phyloP scores from a whole-genome alignment of 2,329 filamentous ascomycete genomes.

The Sphaerulina vaccinii region DNA sequence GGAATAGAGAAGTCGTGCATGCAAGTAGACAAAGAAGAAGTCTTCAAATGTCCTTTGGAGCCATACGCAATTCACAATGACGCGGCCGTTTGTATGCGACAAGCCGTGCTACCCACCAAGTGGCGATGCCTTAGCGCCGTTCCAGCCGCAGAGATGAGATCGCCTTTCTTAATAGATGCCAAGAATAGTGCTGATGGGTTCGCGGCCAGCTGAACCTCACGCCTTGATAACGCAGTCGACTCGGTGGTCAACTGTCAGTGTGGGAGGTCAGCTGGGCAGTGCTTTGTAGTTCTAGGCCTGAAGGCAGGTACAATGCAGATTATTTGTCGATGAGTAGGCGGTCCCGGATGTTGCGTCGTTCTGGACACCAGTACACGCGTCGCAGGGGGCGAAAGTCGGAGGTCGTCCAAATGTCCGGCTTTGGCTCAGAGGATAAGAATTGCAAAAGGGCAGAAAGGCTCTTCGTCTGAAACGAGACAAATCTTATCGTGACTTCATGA shows the following conservation, averaged over 20 bases:
- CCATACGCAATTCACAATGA: conserved; percentile 11
- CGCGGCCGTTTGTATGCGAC: conserved; percentile 9
- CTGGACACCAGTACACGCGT: background rate
- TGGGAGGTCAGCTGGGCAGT: too few relatives aligned
- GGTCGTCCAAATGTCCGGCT: background rate
- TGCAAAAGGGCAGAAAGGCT: background rate
- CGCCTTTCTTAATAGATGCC: background rate
- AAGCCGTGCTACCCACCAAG: conserved; percentile 1
- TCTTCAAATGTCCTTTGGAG: conserved; percentile 6
- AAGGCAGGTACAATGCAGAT: too few relatives aligned
- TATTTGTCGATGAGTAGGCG: too few relatives aligned
- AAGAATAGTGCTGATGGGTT: background rate
- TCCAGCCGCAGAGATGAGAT: conserved; percentile 1
- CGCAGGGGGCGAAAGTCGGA: conserved; percentile 6
- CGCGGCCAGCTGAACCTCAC: background rate
- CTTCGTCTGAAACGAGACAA: background rate
- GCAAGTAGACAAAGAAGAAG: conserved; percentile 3
- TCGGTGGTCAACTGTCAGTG: too few relatives aligned
- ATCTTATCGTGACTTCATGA: background rate
- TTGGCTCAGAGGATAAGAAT: background rate
- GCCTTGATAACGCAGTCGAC: too few relatives aligned
- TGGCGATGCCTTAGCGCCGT: conserved; percentile 9
- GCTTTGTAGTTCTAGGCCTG: too few relatives aligned
- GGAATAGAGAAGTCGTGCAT: conserved; percentile 7
- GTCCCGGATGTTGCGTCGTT: conserved; percentile 1